These are phyloP conservation scores for Aspergillus fischeri DNA, from an alignment of 2,329 filamentous ascomycete species.

Conservation along the genomic window DNA sequence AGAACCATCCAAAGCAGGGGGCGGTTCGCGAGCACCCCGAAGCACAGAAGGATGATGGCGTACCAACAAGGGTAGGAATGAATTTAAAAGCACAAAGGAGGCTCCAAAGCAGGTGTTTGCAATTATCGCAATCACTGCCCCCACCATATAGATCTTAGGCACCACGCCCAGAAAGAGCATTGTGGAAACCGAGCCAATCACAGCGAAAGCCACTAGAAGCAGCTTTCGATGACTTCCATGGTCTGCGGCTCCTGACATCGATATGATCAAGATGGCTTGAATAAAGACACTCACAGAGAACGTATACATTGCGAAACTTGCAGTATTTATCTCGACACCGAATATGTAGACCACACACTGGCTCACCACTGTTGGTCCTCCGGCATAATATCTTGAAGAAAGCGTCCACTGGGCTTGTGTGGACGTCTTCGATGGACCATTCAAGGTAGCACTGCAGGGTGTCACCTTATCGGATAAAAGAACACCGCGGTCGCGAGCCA, in stretches of 20 bases:
- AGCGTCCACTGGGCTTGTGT: constrained; percentile 13
- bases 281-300: constrained; percentile 89
- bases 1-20: neutral
- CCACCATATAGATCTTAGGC: constrained; percentile 72
- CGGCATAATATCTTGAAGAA: constrained; percentile 15
- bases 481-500: constrained; percentile 88
- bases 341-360: constrained; percentile 82
- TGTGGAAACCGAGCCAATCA: constrained; percentile 72
- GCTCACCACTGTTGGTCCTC: constrained; percentile 34
- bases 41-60: constrained; percentile 67
- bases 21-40: constrained; percentile 15
- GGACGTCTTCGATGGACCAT: constrained; percentile 27
- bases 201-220: constrained; percentile 79
- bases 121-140: constrained; percentile 77
- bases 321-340: constrained; percentile 86
- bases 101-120: constrained; percentile 93
- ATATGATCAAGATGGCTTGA: constrained; percentile 87
- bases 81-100: constrained; percentile 92
- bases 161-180: constrained; percentile 83
- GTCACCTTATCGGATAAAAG: constrained; percentile 71
- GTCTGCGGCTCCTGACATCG: constrained; percentile 92
- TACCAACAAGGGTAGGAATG: constrained; percentile 86
- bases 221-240: constrained; percentile 90
- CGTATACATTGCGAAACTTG: constrained; percentile 97
- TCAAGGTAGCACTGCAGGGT: constrained; percentile 67